Evolutionary conservation across 2,329 filamentous ascomycete genomes (phyloP), one percentile per base, ranked within the genome.

Genomic region (Aspergillus phoenicis): DNA sequence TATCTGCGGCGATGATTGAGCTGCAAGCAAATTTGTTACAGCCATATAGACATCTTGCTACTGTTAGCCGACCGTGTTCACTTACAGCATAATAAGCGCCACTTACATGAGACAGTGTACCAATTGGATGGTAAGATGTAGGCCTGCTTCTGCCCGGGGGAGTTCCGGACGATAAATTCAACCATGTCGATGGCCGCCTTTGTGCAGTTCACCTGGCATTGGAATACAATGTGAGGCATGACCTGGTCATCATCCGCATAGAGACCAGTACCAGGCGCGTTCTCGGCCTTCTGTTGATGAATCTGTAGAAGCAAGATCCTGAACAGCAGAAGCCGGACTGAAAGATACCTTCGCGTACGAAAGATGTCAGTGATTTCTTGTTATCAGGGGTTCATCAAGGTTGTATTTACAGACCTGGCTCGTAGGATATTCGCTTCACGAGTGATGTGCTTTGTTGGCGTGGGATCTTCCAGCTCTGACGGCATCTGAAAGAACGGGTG

Each of bases 31-130:
- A 47, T 57, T 62, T 1, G 62, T 63, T 8, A 59, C 56, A 2
- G 62, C 62, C 62, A 63, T 63, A 8, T 63, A 63, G 20, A 63
- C 52, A 39, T 63, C 62, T 63, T 22, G 0, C 4, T 8, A 20
- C 20, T 20, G 20, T 20, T 20, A 20, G 20, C 20, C 20, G 20
- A 20, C 20, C 20, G 20, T 20, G 20, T 20, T 20, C 20, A 20
- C 20, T 20, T 20, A 20, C 20, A 20, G 20, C 20, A 20, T 20
- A 20, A 20, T 20, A 20, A 20, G 20, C 20, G 20, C 20, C 20
- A 20, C 20, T 20, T 20, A 52, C 51, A 52, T 39, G 51, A 52
- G 10, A 52, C 51, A 39, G 51, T 52, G 4, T 52, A 52, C 51
- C 51, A 52, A 24, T 52, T 39, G 2, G 51, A 52, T 8, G 51